A percentile compares a stretch with the other conserved stretches of the same genome.
Conservation (phyloP, 371 early-diverging fungal species). For the Entomophthora muscae region DNA sequence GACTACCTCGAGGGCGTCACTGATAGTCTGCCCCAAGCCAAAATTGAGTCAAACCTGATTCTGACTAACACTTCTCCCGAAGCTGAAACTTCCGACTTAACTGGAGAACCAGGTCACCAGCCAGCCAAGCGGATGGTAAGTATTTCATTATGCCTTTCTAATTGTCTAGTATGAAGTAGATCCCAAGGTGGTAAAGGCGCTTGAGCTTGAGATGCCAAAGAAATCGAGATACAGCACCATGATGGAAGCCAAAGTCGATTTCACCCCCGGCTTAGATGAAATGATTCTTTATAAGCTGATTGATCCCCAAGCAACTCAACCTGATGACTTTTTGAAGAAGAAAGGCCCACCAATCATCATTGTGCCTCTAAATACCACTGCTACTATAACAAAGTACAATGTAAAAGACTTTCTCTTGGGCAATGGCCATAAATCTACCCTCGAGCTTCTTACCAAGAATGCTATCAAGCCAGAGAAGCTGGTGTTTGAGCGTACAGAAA, state of each 20-base stretch:
- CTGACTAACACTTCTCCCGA: too few relatives aligned
- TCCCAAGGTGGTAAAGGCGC: background rate
- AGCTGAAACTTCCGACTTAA: too few relatives aligned
- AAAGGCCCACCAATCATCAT: conserved; percentile 51
- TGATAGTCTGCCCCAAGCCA: background rate
- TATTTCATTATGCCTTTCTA: background rate
- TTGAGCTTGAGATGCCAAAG: background rate
- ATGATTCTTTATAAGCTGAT: background rate
- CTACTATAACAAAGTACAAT: conserved; percentile 69
- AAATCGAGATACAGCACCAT: background rate
- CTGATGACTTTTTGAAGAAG: background rate
- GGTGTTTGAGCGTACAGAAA: background rate
- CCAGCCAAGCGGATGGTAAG: background rate
- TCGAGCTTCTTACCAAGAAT: background rate
- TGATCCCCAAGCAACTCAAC: background rate
- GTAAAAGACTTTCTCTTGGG: conserved; percentile 59
- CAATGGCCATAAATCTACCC: conserved; percentile 21
- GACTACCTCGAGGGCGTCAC: background rate
- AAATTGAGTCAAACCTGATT: background rate
- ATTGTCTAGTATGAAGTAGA: background rate
- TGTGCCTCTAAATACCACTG: conserved; percentile 65
- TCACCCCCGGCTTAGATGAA: background rate
- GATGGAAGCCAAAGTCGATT: background rate
- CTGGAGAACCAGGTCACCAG: too few relatives aligned
- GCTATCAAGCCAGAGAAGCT: background rate